phyloP scores from a whole-genome alignment of 176 grass and related monocot genomes.

The Phoenix roebelenii region DNA sequence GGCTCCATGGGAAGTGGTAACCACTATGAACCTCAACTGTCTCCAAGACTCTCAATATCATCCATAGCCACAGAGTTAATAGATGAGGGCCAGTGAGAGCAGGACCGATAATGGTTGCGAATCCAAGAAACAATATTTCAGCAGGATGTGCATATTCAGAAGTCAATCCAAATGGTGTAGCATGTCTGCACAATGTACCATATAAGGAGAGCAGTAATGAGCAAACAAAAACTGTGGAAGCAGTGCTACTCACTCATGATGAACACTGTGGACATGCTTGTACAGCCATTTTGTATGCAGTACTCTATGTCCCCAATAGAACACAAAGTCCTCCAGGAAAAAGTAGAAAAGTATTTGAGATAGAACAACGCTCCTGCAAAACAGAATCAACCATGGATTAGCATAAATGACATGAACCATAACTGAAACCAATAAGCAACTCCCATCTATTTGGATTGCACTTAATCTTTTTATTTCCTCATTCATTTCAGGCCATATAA shows the following conservation, averaged over 20 bases:
- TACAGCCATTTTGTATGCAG: conserved; percentile 19
- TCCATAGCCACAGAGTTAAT: conserved; percentile 13
- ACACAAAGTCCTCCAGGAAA: conserved; percentile 19
- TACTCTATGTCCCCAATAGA: conserved; percentile 16
- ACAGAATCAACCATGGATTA: too few species aligned
- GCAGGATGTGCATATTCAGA: conserved; percentile 16
- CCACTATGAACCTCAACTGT: conserved; percentile 16
- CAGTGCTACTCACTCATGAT: conserved; percentile 13
- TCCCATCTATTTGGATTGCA: too few species aligned
- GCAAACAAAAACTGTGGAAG: background rate
- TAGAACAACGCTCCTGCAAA: conserved; percentile 9
- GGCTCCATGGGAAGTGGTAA: conserved; percentile 21
- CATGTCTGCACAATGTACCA: background rate
- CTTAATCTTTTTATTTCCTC: too few species aligned
- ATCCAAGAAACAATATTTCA: conserved; percentile 17
- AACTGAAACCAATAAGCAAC: too few species aligned
- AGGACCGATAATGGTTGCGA: conserved; percentile 13
- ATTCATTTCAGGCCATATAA: too few species aligned
- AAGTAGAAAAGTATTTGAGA: conserved; percentile 13
- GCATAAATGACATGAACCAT: too few species aligned
- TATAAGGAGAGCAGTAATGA: too few species aligned
- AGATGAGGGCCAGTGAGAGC: conserved; percentile 20
- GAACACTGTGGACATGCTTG: conserved; percentile 13
- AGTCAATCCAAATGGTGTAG: conserved; percentile 7
- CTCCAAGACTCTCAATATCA: conserved; percentile 13